phyloP scores from a whole-genome alignment of 2,329 filamentous ascomycete genomes.

The Alternaria brassicae region DNA sequence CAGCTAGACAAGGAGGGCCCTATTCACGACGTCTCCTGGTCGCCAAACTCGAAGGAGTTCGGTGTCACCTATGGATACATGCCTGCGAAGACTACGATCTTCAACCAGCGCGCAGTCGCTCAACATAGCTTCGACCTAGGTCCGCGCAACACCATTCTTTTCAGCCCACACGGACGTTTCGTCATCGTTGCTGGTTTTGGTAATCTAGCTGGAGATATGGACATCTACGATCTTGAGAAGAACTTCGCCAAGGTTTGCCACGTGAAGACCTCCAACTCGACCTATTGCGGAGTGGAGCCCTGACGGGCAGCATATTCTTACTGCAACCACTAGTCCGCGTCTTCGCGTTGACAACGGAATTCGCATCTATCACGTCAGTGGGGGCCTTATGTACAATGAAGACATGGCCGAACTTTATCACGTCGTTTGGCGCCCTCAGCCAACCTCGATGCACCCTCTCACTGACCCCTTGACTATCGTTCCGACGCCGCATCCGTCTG shows the following conservation, averaged over 20 bases:
- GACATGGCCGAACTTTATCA: conserved; percentile 95
- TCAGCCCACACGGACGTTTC: conserved; percentile 92
- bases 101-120: conserved; percentile 84
- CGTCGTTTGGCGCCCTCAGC: conserved; percentile 81
- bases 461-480: conserved; percentile 76
- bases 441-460: conserved; percentile 64
- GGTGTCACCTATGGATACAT: conserved; percentile 98
- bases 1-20: conserved; percentile 95
- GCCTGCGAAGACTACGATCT: conserved; percentile 99
- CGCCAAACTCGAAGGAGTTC: conserved; percentile 95
- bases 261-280: conserved; percentile 94
- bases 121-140: conserved; percentile 85
- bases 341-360: conserved; percentile 96
- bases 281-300: conserved; percentile 97
- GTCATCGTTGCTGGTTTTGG: conserved; percentile 95
- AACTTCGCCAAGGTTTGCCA: conserved; percentile 92
- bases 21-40: conserved; percentile 98
- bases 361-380: conserved; percentile 91
- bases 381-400: conserved; percentile 90
- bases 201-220: conserved; percentile 96
- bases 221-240: conserved; percentile 95
- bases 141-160: conserved; percentile 92
- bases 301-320: conserved; percentile 93
- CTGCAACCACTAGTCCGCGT: conserved; percentile 94
- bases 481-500: conserved; percentile 82